These are phyloP conservation scores for Candida caryicola DNA, from an alignment of 805 yeast species.

Conservation along the genomic window DNA sequence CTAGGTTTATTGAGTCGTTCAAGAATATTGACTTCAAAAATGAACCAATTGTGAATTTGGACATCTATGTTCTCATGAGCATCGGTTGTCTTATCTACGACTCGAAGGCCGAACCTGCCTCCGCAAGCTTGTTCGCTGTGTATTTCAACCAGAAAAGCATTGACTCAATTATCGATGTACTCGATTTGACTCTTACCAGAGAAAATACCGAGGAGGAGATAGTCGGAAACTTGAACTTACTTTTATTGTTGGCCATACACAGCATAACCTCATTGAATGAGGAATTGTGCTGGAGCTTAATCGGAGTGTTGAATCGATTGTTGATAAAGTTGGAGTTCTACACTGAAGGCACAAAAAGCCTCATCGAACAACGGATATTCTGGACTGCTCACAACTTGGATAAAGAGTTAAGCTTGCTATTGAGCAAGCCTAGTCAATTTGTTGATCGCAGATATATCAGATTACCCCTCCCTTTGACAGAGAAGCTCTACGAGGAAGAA, in stretches of 20 bases:
- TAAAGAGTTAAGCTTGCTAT: slow-evolving; percentile 34
- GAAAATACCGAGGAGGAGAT: slow-evolving; percentile 18
- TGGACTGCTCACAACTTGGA: slow-evolving; percentile 41
- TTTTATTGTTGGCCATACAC: slow-evolving; percentile 32
- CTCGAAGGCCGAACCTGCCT: slow-evolving; percentile 18
- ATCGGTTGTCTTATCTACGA: slow-evolving; percentile 40
- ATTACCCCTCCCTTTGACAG: slow-evolving; percentile 13
- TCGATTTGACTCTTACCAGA: slow-evolving; percentile 24
- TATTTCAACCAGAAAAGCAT: slow-evolving; percentile 33
- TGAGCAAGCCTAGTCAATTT: slow-evolving; percentile 34
- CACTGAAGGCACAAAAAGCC: slow-evolving; percentile 6
- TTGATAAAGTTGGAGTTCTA: slow-evolving; percentile 22
- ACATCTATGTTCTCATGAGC: slow-evolving; percentile 36
- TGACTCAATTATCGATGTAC: slow-evolving; percentile 32
- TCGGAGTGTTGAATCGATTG: slow-evolving; percentile 33
- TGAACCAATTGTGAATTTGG: slow-evolving; percentile 38
- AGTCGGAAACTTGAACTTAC: slow-evolving; percentile 25
- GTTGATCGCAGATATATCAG: slow-evolving; percentile 24
- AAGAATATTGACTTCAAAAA: slow-evolving; percentile 26
- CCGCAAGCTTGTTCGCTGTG: slow-evolving; percentile 19
- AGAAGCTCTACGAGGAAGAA: slow-evolving; percentile 21
- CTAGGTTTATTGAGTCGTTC: slow-evolving; percentile 19
- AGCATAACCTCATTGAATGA: slow-evolving; percentile 27
- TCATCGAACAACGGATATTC: slow-evolving; percentile 20
- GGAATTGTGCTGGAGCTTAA: slow-evolving; percentile 31